phyloP scores from a whole-genome alignment of 2,329 filamentous ascomycete genomes.

The Aspergillus brasiliensis region DNA sequence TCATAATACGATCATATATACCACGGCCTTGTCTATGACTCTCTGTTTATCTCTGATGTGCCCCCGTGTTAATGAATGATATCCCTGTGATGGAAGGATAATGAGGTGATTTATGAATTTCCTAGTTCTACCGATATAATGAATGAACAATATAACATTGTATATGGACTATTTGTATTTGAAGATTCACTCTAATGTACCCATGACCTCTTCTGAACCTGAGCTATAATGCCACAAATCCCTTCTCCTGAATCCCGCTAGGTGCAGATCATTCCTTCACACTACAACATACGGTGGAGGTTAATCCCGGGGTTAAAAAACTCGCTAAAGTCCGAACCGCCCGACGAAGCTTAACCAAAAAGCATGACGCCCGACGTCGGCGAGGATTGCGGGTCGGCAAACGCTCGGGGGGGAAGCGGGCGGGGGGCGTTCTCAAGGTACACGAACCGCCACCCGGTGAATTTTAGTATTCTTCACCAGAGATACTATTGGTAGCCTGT shows the following conservation, averaged over 20 bases:
- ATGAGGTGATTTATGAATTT: slow-evolving; percentile 17
- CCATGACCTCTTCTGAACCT: neutral
- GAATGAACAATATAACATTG: neutral
- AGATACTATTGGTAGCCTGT: neutral
- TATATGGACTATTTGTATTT: neutral
- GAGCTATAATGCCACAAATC: no score
- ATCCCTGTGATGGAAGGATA: slow-evolving; percentile 13
- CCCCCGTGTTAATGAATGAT: slow-evolving; percentile 21
- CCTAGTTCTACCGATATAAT: neutral
- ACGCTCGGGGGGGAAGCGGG: neutral
- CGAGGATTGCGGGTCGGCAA: neutral
- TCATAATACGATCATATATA: slow-evolving; percentile 17
- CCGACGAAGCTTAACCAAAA: neutral
- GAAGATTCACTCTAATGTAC: neutral
- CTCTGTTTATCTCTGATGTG: slow-evolving; percentile 12
- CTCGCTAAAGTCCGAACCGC: neutral
- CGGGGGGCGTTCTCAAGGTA: neutral
- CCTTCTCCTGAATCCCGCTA: neutral
- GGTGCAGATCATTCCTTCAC: neutral
- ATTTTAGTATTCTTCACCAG: neutral
- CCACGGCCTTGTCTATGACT: slow-evolving; percentile 10
- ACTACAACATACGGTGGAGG: neutral
- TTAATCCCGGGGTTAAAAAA: neutral
- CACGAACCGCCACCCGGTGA: neutral
- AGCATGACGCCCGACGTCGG: neutral